Evolutionary conservation across 2,329 filamentous ascomycete genomes (phyloP).

Genomic region (Hymenoscyphus occultus): DNA sequence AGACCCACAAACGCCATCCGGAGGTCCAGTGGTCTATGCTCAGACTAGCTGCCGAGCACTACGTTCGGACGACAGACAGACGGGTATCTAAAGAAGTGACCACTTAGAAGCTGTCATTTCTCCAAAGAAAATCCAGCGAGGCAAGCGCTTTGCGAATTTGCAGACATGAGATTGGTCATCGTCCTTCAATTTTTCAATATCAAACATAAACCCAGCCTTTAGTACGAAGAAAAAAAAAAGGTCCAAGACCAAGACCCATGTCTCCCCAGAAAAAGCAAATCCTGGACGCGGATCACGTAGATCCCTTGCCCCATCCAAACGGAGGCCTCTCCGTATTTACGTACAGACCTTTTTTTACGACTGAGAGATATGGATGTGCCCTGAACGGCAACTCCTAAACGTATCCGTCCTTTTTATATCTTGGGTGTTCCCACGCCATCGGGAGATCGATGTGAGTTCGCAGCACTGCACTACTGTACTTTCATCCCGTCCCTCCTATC

Average conservation of each 20-base stretch:
- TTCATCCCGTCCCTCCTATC: neutral
- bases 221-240: neutral
- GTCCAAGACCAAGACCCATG: neutral
- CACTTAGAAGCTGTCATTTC: neutral
- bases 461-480: neutral
- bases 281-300: neutral
- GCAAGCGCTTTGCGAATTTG: neutral
- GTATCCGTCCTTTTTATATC: slow-evolving; percentile 1
- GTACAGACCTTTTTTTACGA: too few relatives aligned
- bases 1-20: too few relatives aligned
- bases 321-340: too few relatives aligned
- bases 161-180: neutral
- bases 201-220: neutral
- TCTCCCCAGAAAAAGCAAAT: neutral
- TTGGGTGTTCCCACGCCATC: neutral
- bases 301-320: neutral
- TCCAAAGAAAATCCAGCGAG: neutral
- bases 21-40: too few relatives aligned
- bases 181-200: neutral
- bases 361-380: too few relatives aligned
- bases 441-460: neutral
- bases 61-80: too few relatives aligned
- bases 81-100: neutral
- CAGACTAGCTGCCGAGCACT: too few relatives aligned
- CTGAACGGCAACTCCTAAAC: neutral